Evolutionary conservation across 768 basidiomycete genomes (phyloP).

Genomic region (Flagelloscypha sp.): DNA sequence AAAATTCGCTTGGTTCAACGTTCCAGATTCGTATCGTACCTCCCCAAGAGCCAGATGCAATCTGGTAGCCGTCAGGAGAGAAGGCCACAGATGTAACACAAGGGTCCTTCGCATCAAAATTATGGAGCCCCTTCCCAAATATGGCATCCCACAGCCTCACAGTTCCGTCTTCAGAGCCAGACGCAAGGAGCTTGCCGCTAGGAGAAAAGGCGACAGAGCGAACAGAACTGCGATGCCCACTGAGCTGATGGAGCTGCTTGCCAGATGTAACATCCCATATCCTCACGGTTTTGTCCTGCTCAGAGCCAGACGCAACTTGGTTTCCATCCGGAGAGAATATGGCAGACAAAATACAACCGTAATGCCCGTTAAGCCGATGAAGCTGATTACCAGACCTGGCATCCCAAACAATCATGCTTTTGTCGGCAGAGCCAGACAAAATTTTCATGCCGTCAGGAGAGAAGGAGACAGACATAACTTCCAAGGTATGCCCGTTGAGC

Average conservation of each 20-base stretch:
- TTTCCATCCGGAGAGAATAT: conserved; percentile 6
- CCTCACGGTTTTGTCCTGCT: not conserved
- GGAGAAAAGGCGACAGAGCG: conserved; percentile 58
- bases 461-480: conserved; percentile 6
- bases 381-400: conserved; percentile 5
- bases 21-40: conserved; percentile 8
- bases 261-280: conserved; percentile 10
- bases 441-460: conserved; percentile 9
- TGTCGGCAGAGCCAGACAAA: conserved; percentile 8
- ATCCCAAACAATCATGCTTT: conserved; percentile 8
- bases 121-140: conserved; percentile 11
- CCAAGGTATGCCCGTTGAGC: not conserved
- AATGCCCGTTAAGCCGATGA: too few relatives aligned
- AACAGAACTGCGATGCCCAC: too few relatives aligned
- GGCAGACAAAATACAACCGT: too few relatives aligned
- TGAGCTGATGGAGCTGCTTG: too few relatives aligned
- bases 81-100: conserved; percentile 11
- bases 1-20: conserved; percentile 6
- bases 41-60: conserved; percentile 6
- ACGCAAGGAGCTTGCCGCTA: conserved; percentile 12
- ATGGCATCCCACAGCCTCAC: conserved; percentile 13
- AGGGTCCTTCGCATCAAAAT: conserved; percentile 5
- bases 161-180: conserved; percentile 10
- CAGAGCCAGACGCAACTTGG: conserved; percentile 8
- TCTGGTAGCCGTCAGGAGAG: conserved; percentile 4